A percentile compares a stretch with the other conserved stretches of the same genome.
Evolutionary conservation across 192 early-diverging fungal species (phyloP).

Genomic region (Geosiphon pyriformis): DNA sequence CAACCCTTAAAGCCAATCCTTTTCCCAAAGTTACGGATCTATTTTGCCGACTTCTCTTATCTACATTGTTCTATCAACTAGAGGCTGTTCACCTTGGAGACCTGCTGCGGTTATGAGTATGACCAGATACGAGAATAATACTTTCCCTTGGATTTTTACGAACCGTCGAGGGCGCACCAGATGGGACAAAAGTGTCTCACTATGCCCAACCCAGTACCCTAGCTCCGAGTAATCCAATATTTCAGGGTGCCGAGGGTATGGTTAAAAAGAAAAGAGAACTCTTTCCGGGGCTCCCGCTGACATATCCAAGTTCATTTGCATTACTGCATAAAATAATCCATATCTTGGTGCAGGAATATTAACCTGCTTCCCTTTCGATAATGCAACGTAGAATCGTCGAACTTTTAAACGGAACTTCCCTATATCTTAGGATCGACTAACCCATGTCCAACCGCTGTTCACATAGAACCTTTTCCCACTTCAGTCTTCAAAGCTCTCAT

Average conservation of each 20-base stretch:
- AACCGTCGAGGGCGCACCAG: slow-evolving; percentile 57
- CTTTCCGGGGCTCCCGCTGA: slow-evolving; percentile 58
- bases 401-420: slow-evolving; percentile 50
- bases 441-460: slow-evolving; percentile 68
- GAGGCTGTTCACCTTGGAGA: slow-evolving; percentile 80
- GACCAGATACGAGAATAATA: no score
- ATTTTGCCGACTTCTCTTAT: slow-evolving; percentile 83
- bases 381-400: slow-evolving; percentile 38
- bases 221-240: slow-evolving; percentile 58
- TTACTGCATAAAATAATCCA: slow-evolving; percentile 57
- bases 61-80: slow-evolving; percentile 83
- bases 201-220: slow-evolving; percentile 47
- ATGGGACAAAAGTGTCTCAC: slow-evolving; percentile 47
- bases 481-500: slow-evolving; percentile 82
- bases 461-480: slow-evolving; percentile 76
- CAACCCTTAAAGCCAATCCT: slow-evolving; percentile 82
- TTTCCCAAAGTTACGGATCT: slow-evolving; percentile 81
- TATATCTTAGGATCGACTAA: slow-evolving; percentile 75
- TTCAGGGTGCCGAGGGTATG: slow-evolving; percentile 47
- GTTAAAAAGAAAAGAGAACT: slow-evolving; percentile 75
- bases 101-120: slow-evolving; percentile 76
- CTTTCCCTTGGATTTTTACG: slow-evolving; percentile 73
- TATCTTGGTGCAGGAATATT: slow-evolving; percentile 72
- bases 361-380: slow-evolving; percentile 78
- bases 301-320: slow-evolving; percentile 66